These are phyloP conservation scores for Pisolithus microcarpus DNA, from an alignment of 768 basidiomycete genomes.

Conservation along the genomic window DNA sequence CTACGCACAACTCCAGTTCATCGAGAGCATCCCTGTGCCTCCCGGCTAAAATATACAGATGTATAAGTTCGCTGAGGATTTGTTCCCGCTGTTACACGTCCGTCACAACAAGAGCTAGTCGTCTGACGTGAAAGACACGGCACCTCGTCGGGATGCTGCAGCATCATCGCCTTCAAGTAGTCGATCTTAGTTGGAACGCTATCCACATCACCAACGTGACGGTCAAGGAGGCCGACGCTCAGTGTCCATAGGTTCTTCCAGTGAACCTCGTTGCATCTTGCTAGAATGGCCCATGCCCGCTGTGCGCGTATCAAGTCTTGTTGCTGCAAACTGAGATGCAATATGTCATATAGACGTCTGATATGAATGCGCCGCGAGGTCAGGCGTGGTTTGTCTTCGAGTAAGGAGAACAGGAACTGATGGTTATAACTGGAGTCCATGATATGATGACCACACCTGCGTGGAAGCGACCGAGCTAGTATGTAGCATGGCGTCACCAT, in stretches of 20 bases:
- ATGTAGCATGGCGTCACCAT: neutral
- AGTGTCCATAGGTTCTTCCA: constrained; percentile 70
- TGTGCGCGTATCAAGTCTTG: constrained; percentile 57
- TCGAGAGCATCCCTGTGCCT: constrained; percentile 68
- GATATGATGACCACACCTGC: neutral
- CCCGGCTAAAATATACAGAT: constrained; percentile 53
- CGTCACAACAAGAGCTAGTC: neutral
- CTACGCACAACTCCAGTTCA: constrained; percentile 73
- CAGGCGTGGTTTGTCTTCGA: constrained; percentile 40
- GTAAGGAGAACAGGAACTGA: constrained; percentile 56
- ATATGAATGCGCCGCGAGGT: constrained; percentile 66
- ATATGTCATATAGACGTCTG: constrained; percentile 64
- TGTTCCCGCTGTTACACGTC: constrained; percentile 49
- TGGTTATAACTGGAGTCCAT: constrained; percentile 26
- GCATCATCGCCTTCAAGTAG: constrained; percentile 65
- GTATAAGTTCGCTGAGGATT: constrained; percentile 69
- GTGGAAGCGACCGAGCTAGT: neutral
- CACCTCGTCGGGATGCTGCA: constrained; percentile 62
- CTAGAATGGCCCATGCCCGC: constrained; percentile 67
- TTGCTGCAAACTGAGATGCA: constrained; percentile 65
- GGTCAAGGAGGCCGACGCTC: constrained; percentile 50
- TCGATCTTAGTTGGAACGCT: constrained; percentile 38
- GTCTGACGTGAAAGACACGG: constrained; percentile 17
- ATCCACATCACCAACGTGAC: constrained; percentile 22
- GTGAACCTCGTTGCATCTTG: constrained; percentile 68